Evolutionary conservation across 1,284 basidiomycete genomes (phyloP).

Genomic region (Malassezia dermatis): DNA sequence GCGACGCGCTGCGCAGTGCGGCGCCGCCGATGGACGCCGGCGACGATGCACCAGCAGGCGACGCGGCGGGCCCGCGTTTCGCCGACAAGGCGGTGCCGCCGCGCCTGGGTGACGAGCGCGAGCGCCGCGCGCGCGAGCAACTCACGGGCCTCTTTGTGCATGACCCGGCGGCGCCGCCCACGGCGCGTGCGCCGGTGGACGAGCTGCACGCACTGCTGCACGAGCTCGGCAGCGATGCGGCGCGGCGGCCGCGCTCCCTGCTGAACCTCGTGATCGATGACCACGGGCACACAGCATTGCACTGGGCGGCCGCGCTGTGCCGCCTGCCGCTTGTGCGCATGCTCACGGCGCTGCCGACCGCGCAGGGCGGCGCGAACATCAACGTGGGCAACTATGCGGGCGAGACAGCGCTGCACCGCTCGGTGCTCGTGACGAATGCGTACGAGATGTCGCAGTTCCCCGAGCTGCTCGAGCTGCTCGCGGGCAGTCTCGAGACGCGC

Average conservation of each 20-base stretch:
- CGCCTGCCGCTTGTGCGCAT: conserved; percentile 49
- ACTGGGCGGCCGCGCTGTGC: conserved; percentile 80
- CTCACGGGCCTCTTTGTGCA: conserved; percentile 41
- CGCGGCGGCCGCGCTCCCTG: not conserved
- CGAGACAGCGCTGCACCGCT: conserved; percentile 86
- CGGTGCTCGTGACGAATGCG: conserved; percentile 78
- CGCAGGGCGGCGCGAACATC: conserved; percentile 38
- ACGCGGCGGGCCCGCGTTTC: conserved; percentile 26
- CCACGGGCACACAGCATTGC: conserved; percentile 84
- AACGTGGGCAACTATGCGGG: conserved; percentile 65
- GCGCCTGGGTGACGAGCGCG: conserved; percentile 37
- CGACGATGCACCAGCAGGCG: conserved; percentile 15
- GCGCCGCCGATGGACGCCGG: conserved; percentile 22
- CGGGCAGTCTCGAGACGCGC: conserved; percentile 70
- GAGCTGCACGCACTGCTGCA: conserved; percentile 58
- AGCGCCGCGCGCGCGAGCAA: conserved; percentile 35
- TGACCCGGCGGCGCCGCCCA: conserved; percentile 17
- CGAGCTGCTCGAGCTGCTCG: conserved; percentile 57
- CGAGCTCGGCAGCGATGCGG: conserved; percentile 52
- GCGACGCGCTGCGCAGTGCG: conserved; percentile 33
- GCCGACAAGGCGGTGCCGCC: conserved; percentile 38
- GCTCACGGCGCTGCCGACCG: conserved; percentile 55
- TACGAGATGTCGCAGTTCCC: conserved; percentile 66
- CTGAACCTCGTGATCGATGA: conserved; percentile 61
- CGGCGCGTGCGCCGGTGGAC: conserved; percentile 51